These are phyloP conservation scores for Neoascochyta sp. DNA, from an alignment of 2,329 filamentous ascomycete species.

Conservation along the genomic window DNA sequence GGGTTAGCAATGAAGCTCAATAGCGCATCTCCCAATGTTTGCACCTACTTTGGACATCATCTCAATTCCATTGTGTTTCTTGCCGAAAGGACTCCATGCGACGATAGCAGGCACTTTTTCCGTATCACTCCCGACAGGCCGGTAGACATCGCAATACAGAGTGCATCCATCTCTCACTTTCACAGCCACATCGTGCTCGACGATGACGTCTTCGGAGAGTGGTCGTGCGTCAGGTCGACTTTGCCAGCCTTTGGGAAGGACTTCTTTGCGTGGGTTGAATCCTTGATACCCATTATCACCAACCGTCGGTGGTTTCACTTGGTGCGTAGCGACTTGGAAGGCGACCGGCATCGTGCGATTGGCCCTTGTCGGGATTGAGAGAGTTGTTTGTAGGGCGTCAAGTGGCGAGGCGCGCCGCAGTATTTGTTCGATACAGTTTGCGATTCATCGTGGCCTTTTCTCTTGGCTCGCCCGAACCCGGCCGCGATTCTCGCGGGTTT, in stretches of 20 bases:
- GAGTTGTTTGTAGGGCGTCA: too few species aligned
- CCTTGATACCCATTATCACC: conserved; percentile 44
- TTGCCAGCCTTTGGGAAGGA: conserved; percentile 40
- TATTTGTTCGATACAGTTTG: too few species aligned
- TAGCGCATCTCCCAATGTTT: too few species aligned
- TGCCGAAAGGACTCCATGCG: conserved; percentile 47
- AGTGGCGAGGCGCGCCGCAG: too few species aligned
- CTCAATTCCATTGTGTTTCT: conserved; percentile 41
- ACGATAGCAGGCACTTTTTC: conserved; percentile 44
- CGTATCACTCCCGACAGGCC: conserved; percentile 33
- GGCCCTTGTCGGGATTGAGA: too few species aligned
- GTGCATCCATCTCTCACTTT: conserved; percentile 42
- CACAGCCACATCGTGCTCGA: conserved; percentile 48
- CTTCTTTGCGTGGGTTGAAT: conserved; percentile 41
- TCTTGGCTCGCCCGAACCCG: too few species aligned
- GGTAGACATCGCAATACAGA: conserved; percentile 47
- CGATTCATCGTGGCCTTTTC: too few species aligned
- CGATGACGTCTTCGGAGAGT: conserved; percentile 38
- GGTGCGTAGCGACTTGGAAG: conserved; percentile 25
- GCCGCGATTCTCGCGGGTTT: too few species aligned
- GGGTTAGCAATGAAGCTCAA: too few species aligned
- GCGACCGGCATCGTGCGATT: conserved; percentile 38
- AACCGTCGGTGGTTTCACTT: conserved; percentile 34
- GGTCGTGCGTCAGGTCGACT: conserved; percentile 33
- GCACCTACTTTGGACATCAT: conserved; percentile 43